A percentile compares a stretch with the other conserved stretches of the same genome.
phyloP scores from a whole-genome alignment of 2,329 filamentous ascomycete genomes.

The Ophiocordyceps australis region DNA sequence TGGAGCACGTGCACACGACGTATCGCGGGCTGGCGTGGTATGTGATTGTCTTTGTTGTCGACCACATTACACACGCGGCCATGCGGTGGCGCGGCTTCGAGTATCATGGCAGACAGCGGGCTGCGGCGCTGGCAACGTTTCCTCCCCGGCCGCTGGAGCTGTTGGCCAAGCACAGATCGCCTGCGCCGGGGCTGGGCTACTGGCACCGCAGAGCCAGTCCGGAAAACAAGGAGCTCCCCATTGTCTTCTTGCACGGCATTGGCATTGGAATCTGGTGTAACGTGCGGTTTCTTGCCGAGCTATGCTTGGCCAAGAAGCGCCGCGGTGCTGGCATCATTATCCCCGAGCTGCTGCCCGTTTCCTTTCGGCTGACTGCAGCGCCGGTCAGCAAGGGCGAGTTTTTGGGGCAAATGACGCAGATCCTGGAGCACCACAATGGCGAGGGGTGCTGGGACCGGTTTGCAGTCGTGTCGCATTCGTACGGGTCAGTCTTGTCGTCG shows the following conservation, averaged over 20 bases:
- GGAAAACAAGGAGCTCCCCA: constrained; percentile 23
- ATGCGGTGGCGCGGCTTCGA: constrained; percentile 30
- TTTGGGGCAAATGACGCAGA: constrained; percentile 31
- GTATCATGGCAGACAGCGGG: constrained; percentile 23
- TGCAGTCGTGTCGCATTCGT: constrained; percentile 43
- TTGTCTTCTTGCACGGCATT: constrained; percentile 55
- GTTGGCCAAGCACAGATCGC: constrained; percentile 24
- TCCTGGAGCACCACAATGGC: constrained; percentile 41
- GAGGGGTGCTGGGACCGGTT: constrained; percentile 42
- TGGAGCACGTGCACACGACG: constrained; percentile 42
- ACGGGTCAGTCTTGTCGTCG: constrained; percentile 44
- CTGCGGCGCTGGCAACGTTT: constrained; percentile 22
- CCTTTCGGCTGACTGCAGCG: constrained; percentile 37
- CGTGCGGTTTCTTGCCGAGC: constrained; percentile 31
- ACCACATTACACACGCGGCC: constrained; percentile 26
- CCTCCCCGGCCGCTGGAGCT: constrained; percentile 36
- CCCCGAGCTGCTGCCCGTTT: constrained; percentile 47
- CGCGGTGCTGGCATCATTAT: constrained; percentile 39
- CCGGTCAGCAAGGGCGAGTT: constrained; percentile 34
- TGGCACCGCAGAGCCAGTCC: constrained; percentile 50
- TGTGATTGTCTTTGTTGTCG: constrained; percentile 32
- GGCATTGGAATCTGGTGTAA: constrained; percentile 51
- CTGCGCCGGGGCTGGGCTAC: constrained; percentile 35
- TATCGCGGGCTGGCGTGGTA: constrained; percentile 51
- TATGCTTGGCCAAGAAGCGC: constrained; percentile 18